A percentile compares a stretch with the other conserved stretches of the same genome.
These are phyloP conservation scores for Dimocarpus longan DNA, from an alignment of 345 rosid species.

Conservation along the genomic window DNA sequence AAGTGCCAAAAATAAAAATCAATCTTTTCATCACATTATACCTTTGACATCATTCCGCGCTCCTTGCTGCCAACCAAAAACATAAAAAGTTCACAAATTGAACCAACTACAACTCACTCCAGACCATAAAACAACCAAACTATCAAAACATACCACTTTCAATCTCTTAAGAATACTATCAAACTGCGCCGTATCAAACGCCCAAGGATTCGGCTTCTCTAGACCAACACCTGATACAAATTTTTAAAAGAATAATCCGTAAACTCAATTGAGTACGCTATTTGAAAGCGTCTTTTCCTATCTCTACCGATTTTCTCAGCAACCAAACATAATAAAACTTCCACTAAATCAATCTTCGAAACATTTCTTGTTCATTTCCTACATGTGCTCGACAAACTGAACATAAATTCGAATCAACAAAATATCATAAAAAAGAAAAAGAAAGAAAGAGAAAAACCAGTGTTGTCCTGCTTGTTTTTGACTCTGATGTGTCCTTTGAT, in stretches of 20 bases:
- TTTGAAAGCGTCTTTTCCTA: not conserved
- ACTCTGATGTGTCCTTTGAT: conserved; percentile 88
- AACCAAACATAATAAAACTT: not conserved
- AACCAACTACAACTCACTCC: not conserved
- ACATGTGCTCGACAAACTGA: not conserved
- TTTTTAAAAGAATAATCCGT: not conserved
- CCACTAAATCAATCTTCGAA: not conserved
- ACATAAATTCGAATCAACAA: not conserved
- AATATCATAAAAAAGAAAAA: not conserved
- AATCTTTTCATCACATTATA: conserved; percentile 21
- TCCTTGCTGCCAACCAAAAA: conserved; percentile 60
- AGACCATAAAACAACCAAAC: not conserved
- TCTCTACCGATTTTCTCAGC: not conserved
- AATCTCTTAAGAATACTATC: conserved; percentile 89
- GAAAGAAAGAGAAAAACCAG: conserved; percentile 41
- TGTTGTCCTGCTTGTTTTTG: conserved; percentile 84
- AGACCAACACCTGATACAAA: conserved; percentile 72
- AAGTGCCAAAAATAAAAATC: not conserved
- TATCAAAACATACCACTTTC: conserved; percentile 71
- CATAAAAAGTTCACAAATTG: not conserved
- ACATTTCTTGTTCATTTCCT: not conserved
- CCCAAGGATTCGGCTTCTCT: conserved; percentile 94
- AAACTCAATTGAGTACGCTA: not conserved
- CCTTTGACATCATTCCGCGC: conserved; percentile 58
- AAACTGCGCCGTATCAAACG: conserved; percentile 92